These are phyloP conservation scores for Cutaneotrichosporon dermatis DNA, from an alignment of 1,284 basidiomycete genomes.

Conservation along the genomic window DNA sequence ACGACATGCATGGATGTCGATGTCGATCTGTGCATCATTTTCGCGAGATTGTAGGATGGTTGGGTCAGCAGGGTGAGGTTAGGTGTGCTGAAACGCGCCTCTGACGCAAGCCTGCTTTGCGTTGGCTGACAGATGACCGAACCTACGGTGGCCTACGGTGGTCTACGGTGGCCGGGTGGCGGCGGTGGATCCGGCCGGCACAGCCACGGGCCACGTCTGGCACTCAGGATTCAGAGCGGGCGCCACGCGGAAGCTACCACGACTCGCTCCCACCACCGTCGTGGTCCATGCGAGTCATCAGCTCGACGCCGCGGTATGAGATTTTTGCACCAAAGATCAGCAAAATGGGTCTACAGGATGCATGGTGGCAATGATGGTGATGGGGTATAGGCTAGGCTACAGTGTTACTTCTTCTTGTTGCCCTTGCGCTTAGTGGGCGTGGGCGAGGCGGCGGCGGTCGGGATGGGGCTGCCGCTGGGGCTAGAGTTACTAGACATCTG, in stretches of 20 bases:
- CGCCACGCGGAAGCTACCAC: background rate
- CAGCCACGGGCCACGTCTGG: background rate
- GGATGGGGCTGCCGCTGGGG: background rate
- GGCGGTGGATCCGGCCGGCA: background rate
- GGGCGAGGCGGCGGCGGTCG: background rate
- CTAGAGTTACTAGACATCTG: too few species aligned
- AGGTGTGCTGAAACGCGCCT: background rate
- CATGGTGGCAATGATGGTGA: conserved; percentile 1
- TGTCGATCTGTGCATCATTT: too few species aligned
- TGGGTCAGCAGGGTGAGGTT: too few species aligned
- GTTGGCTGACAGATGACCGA: too few species aligned
- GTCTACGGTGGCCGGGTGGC: too few species aligned
- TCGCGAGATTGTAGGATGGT: too few species aligned
- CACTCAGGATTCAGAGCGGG: too few species aligned
- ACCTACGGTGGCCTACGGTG: too few species aligned
- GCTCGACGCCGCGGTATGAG: too few species aligned
- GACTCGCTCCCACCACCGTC: too few species aligned
- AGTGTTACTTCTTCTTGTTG: conserved; percentile 8
- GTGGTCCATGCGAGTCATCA: background rate
- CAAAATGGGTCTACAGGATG: background rate
- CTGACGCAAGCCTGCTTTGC: background rate
- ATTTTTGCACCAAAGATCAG: too few species aligned
- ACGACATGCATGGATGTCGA: too few species aligned
- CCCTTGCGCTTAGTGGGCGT: conserved; percentile 3
- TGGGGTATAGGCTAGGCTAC: conserved; percentile 1